Conservation (phyloP, 2,329 filamentous ascomycete genomes). For the Sclerotinia sclerotiorum region DNA sequence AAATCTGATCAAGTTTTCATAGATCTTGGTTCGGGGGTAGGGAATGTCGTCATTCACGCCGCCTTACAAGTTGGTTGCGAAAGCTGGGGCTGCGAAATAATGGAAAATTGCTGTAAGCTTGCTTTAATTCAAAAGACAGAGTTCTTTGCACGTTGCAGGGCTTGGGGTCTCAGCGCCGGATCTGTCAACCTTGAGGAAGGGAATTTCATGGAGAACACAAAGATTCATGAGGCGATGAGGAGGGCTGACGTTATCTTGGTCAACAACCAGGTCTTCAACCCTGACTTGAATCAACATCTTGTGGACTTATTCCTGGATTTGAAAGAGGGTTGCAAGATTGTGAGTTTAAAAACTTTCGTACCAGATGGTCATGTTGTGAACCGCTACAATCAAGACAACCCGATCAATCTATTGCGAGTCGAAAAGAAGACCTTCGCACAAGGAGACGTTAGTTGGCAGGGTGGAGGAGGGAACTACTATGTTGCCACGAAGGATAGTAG, state of each 20-base stretch:
- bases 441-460: slow-evolving; percentile 84
- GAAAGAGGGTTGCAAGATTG: slow-evolving; percentile 84
- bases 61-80: slow-evolving; percentile 92
- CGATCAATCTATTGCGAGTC: slow-evolving; percentile 79
- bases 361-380: slow-evolving; percentile 75
- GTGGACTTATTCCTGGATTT: slow-evolving; percentile 90
- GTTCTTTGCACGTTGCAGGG: slow-evolving; percentile 77
- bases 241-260: slow-evolving; percentile 93
- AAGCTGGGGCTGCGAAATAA: slow-evolving; percentile 95
- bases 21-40: slow-evolving; percentile 92
- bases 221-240: slow-evolving; percentile 71
- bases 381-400: slow-evolving; percentile 70
- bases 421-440: slow-evolving; percentile 67
- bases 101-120: slow-evolving; percentile 83
- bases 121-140: slow-evolving; percentile 79
- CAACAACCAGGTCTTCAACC: slow-evolving; percentile 96
- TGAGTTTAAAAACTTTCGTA: slow-evolving; percentile 90
- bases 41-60: slow-evolving; percentile 92
- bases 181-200: slow-evolving; percentile 77
- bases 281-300: slow-evolving; percentile 79
- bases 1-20: slow-evolving; percentile 86
- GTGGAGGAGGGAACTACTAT: slow-evolving; percentile 79
- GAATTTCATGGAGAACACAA: slow-evolving; percentile 74
- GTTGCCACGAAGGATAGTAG: slow-evolving; percentile 67
- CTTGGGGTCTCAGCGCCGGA: slow-evolving; percentile 86